phyloP scores from a whole-genome alignment of 169 alveolate species.

The Cryptosporidium viatorum region DNA sequence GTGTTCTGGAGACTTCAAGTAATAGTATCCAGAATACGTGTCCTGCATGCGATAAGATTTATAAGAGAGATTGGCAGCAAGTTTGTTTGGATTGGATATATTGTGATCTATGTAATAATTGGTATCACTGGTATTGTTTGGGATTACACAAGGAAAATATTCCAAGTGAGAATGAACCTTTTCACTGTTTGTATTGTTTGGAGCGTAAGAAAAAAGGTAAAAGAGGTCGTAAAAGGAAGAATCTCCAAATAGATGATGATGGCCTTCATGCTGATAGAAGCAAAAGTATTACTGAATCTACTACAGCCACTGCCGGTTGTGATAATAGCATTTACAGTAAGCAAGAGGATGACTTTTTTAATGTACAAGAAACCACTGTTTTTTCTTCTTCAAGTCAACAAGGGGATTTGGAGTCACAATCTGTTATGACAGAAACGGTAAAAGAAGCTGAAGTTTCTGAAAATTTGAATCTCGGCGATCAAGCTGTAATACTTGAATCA shows the following conservation, averaged over 20 bases:
- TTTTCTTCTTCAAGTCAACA: background rate
- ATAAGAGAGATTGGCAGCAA: constrained; percentile 35
- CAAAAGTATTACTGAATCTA: too few relatives aligned
- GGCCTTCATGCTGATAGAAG: background rate
- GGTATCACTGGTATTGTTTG: constrained; percentile 71
- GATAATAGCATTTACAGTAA: too few relatives aligned
- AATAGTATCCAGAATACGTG: constrained; percentile 14
- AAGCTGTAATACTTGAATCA: background rate
- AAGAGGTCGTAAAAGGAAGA: constrained; percentile 27
- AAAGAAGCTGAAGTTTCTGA: background rate
- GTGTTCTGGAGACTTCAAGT: background rate
- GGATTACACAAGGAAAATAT: constrained; percentile 22
- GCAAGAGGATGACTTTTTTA: background rate
- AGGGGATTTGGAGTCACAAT: background rate
- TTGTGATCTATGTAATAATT: constrained; percentile 65
- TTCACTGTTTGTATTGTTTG: constrained; percentile 37
- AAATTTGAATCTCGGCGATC: background rate
- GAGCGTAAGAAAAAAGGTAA: background rate
- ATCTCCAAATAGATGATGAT: background rate
- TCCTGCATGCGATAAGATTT: constrained; percentile 49
- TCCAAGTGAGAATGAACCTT: constrained; percentile 59
- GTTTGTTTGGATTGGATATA: constrained; percentile 59
- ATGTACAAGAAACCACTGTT: background rate
- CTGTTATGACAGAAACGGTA: background rate
- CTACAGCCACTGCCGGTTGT: background rate